Conservation (phyloP, 768 basidiomycete species). For the Lactifluus echinatus region DNA sequence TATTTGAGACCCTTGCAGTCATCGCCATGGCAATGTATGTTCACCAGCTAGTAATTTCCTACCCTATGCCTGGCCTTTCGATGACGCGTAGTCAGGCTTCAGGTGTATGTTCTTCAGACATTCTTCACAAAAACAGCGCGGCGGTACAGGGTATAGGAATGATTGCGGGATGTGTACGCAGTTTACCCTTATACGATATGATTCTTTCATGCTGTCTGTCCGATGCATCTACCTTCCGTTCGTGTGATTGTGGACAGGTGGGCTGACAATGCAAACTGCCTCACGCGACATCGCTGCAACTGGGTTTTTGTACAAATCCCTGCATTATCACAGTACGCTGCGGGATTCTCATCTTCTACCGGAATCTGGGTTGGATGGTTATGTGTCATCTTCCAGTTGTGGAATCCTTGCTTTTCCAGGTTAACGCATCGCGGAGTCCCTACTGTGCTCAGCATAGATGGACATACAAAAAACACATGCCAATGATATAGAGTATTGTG, state of each 20-base stretch:
- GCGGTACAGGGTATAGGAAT: conserved; percentile 71
- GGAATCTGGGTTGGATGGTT: too few species aligned
- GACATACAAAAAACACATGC: too few species aligned
- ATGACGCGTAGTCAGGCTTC: conserved; percentile 42
- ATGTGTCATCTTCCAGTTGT: too few species aligned
- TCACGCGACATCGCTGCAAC: neutral
- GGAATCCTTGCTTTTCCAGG: too few species aligned
- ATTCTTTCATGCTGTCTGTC: neutral
- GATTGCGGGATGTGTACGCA: neutral
- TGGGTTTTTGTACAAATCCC: too few species aligned
- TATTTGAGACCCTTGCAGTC: conserved; percentile 70
- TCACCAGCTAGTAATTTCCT: neutral
- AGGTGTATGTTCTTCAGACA: conserved; percentile 88
- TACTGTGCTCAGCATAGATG: too few species aligned
- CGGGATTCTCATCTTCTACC: too few species aligned
- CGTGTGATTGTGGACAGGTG: neutral
- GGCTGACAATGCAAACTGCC: neutral
- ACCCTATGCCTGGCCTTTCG: conserved; percentile 4
- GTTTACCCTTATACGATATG: neutral
- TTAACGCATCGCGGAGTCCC: too few species aligned
- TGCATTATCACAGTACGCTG: too few species aligned
- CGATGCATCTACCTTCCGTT: neutral
- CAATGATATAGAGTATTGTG: too few species aligned
- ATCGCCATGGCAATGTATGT: conserved; percentile 85
- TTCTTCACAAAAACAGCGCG: conserved; percentile 95